These are phyloP conservation scores for Seiridium unicorne DNA, from an alignment of 2,329 filamentous ascomycete species.

Conservation along the genomic window DNA sequence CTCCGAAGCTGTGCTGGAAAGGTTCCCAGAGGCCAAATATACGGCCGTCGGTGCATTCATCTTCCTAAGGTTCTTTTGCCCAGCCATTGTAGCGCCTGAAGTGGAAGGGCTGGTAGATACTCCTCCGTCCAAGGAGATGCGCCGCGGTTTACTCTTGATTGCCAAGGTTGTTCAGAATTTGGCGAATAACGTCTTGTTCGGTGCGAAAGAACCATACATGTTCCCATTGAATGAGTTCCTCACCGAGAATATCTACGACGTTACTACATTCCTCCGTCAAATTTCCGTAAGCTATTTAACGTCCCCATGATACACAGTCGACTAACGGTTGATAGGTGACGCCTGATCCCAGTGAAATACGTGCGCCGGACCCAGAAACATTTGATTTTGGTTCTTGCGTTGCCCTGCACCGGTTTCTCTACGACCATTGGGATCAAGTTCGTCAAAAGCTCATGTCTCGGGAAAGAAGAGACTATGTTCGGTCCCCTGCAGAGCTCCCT, in stretches of 20 bases:
- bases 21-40: constrained; percentile 69
- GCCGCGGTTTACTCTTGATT: constrained; percentile 65
- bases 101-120: constrained; percentile 62
- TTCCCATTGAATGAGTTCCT: constrained; percentile 68
- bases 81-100: constrained; percentile 69
- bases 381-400: constrained; percentile 73
- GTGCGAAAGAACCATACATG: constrained; percentile 72
- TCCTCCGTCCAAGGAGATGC: constrained; percentile 66
- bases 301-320: not conserved
- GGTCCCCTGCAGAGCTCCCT: constrained; percentile 49
- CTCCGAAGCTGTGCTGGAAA: constrained; percentile 58
- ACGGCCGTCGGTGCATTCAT: constrained; percentile 71
- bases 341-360: constrained; percentile 42
- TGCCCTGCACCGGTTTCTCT: constrained; percentile 65
- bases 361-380: constrained; percentile 42
- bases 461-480: constrained; percentile 55
- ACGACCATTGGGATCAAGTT: constrained; percentile 71
- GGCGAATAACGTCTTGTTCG: constrained; percentile 70
- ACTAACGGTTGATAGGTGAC: constrained; percentile 37
- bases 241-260: constrained; percentile 65
- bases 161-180: constrained; percentile 71
- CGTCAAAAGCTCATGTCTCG: constrained; percentile 61
- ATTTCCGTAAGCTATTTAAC: constrained; percentile 55
- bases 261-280: constrained; percentile 65
- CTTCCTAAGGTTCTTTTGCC: constrained; percentile 71